Conservation (phyloP, 2,329 filamentous ascomycete genomes). For the Aspergillus udagawae region DNA sequence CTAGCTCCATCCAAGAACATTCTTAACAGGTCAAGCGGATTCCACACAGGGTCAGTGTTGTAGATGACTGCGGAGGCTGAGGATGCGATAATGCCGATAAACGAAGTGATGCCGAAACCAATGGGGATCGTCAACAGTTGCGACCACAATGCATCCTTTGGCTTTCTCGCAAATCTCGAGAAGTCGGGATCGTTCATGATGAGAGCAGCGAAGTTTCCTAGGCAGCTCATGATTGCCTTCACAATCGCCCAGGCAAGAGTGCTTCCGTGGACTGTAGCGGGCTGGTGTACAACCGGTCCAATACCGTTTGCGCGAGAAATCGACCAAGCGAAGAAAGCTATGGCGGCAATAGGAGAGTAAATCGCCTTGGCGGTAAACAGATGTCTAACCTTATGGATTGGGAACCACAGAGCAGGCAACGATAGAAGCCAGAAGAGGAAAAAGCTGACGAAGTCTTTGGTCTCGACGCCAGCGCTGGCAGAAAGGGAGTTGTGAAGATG, state of each 20-base stretch:
- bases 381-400: conserved; percentile 82
- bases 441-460: conserved; percentile 73
- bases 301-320: conserved; percentile 76
- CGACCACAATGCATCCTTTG: conserved; percentile 72
- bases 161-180: conserved; percentile 73
- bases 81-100: conserved; percentile 78
- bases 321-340: conserved; percentile 85
- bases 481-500: conserved; percentile 66
- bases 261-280: conserved; percentile 60
- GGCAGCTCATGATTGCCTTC: conserved; percentile 80
- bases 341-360: conserved; percentile 75
- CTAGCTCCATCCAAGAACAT: conserved; percentile 66
- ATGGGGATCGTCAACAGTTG: conserved; percentile 71
- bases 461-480: conserved; percentile 63
- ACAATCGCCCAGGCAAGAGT: conserved; percentile 77
- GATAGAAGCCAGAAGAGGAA: conserved; percentile 82
- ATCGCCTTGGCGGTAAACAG: conserved; percentile 87
- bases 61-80: conserved; percentile 64
- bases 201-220: conserved; percentile 86
- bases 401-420: conserved; percentile 82
- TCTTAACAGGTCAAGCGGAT: conserved; percentile 64
- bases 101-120: conserved; percentile 73
- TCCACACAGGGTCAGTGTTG: conserved; percentile 62
- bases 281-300: conserved; percentile 74
- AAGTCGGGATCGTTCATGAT: conserved; percentile 82